Evolutionary conservation across 2,329 filamentous ascomycete genomes (phyloP).

Genomic region (Arthrinium phaeospermum): DNA sequence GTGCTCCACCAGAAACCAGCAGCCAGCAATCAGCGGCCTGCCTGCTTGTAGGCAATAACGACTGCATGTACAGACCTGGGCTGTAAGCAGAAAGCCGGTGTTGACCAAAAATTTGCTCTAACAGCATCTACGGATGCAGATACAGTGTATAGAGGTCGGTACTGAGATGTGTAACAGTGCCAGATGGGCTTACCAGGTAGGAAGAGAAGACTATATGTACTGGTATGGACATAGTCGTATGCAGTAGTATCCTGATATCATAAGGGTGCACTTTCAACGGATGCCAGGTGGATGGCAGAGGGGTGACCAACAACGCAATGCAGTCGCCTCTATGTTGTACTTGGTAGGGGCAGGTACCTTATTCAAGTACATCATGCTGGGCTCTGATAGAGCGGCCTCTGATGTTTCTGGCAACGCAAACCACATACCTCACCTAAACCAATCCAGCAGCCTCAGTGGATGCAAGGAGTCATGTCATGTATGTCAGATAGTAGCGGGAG

Average conservation of each 20-base stretch:
- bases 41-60: slow-evolving; percentile 1
- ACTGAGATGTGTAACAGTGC: neutral
- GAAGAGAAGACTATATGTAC: neutral
- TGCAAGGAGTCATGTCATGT: slow-evolving; percentile 12
- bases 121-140: neutral
- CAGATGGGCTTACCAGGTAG: neutral
- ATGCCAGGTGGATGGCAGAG: slow-evolving; percentile 6
- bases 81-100: neutral
- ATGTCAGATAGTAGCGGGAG: slow-evolving; percentile 6
- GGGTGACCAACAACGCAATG: slow-evolving; percentile 5
- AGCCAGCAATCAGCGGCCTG: neutral
- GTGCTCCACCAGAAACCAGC: slow-evolving; percentile 6
- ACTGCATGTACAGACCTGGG: neutral
- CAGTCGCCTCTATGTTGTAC: neutral
- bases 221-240: neutral
- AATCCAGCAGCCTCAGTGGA: neutral
- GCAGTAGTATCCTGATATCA: slow-evolving; percentile 11
- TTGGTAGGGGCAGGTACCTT: neutral
- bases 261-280: slow-evolving; percentile 8
- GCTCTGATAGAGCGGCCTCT: neutral
- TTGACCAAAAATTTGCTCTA: neutral
- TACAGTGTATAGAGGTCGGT: neutral
- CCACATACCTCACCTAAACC: neutral
- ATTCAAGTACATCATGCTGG: neutral
- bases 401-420: neutral